A percentile compares a stretch with the other conserved stretches of the same genome.
These are phyloP conservation scores for Conticribra guillardii DNA, from an alignment of 108 stramenopile genomes.

Conservation along the genomic window DNA sequence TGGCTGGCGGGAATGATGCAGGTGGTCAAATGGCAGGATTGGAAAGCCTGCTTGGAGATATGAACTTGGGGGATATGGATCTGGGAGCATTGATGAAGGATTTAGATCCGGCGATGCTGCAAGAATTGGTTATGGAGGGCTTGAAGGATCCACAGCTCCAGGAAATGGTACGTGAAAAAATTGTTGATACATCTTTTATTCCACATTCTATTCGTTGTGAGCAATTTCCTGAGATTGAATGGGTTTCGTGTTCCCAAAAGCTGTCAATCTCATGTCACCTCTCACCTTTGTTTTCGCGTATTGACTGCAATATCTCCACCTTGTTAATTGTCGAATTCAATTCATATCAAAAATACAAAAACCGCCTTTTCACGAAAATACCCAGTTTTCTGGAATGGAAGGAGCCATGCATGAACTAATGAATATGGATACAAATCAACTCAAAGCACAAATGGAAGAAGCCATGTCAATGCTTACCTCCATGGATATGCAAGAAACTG, in stretches of 20 bases:
- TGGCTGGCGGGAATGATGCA: slow-evolving; percentile 20
- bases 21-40: slow-evolving; percentile 39
- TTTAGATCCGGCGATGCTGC: slow-evolving; percentile 25
- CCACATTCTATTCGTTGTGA: background rate
- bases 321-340: too few species aligned
- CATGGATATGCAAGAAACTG: slow-evolving; percentile 40
- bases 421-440: slow-evolving; percentile 78
- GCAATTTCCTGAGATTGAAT: background rate
- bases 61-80: slow-evolving; percentile 38
- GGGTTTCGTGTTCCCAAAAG: too few species aligned
- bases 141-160: slow-evolving; percentile 59
- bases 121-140: slow-evolving; percentile 51
- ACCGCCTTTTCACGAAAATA: background rate
- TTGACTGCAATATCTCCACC: too few species aligned
- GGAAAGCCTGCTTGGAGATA: slow-evolving; percentile 14
- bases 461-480: slow-evolving; percentile 72
- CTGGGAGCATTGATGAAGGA: slow-evolving; percentile 27
- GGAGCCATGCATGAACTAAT: slow-evolving; percentile 70
- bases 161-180: slow-evolving; percentile 49
- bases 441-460: slow-evolving; percentile 77
- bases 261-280: too few species aligned
- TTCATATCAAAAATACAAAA: background rate
- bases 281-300: too few species aligned
- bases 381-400: slow-evolving; percentile 39
- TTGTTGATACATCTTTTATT: background rate